Base-by-base conservation (phyloP, 2,329 filamentous ascomycete species). In the Fusarium brachygibbosum region DNA sequence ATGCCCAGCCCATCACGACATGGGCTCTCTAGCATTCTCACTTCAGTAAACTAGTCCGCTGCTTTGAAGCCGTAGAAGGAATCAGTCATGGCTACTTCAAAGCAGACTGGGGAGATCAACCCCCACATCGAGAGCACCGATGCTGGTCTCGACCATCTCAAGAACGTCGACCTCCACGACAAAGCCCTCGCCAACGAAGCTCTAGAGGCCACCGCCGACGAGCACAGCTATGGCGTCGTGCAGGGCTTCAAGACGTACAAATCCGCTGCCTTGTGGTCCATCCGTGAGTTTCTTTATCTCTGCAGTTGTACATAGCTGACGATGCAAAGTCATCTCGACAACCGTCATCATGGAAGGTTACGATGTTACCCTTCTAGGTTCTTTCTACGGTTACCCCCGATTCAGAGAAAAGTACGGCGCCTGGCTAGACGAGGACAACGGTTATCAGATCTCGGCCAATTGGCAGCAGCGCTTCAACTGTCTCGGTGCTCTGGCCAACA, bases 321-420 rank as follows among this genome's bases (percentile, higher is more conserved):
- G 21, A 4, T 6, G 9, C 1, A n/a, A 8, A 80, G 78, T 79
- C 57, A 80, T 84, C 55, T 83, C 82, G 14, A 79, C 79, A n/a
- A 79, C 81, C 5, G 80, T 85, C 54, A 78, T 85, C 63, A 85
- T 85, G 84, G 84, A 85, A 62, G 84, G 84, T 4, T 85, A 85
- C 72, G 83, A 85, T 51, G 79, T 81, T 3, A 82, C 81, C 34
- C 76, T 86, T 1, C 72, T 86, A n/a, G 66, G 77, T n/a, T 81
- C 79, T 19, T 84, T 85, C 73, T 83, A 79, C 65, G 83, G 77
- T 7, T 84, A 83, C 73, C 81, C 74, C 2, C 67, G 58, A 58
- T 84, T 79, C 71, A 76, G 74, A 11, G 69, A 70, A 59, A 82
- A 76, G 68, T 86, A 83, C 59, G 83, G 83, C 42, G 73, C 71